Percentiles rank a stretch among this genome's conserved stretches.
These are phyloP conservation scores for Mytilinidion resinicola DNA, from an alignment of 495 filamentous ascomycete genomes.

Conservation along the genomic window DNA sequence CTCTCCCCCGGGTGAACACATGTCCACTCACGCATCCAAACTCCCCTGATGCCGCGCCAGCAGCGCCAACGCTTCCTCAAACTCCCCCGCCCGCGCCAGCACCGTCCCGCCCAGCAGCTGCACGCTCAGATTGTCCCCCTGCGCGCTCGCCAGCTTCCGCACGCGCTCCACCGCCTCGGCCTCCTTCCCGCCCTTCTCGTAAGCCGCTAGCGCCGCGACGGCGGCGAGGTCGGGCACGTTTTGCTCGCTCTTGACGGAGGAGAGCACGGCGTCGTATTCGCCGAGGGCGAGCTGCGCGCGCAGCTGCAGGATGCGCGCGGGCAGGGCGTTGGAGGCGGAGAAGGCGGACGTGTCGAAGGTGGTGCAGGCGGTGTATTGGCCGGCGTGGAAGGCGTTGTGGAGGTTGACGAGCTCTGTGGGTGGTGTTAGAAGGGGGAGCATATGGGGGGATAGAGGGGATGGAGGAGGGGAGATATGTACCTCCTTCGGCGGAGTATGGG, in stretches of 20 bases:
- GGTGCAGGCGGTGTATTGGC: constrained; percentile 76
- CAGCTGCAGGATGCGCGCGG: constrained; percentile 72
- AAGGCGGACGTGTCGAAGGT: constrained; percentile 72
- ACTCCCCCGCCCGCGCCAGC: constrained; percentile 65
- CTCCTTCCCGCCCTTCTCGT: constrained; percentile 49
- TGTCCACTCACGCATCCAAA: constrained; percentile 64
- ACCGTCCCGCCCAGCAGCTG: constrained; percentile 75
- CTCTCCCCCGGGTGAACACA: not conserved
- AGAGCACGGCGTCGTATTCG: constrained; percentile 62
- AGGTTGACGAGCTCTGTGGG: constrained; percentile 84
- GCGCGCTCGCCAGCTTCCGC: constrained; percentile 57
- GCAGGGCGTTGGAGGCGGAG: constrained; percentile 65
- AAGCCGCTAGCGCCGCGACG: constrained; percentile 69
- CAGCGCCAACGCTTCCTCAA: constrained; percentile 75
- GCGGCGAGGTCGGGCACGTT: constrained; percentile 68
- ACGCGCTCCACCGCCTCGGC: constrained; percentile 51
- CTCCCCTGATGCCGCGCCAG: constrained; percentile 75
- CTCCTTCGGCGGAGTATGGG: constrained; percentile 89
- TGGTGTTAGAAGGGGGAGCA: constrained; percentile 13
- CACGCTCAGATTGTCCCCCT: constrained; percentile 70
- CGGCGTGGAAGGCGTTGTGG: constrained; percentile 91
- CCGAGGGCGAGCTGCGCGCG: constrained; percentile 79
- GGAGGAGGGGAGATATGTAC: constrained; percentile 36
- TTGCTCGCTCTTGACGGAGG: constrained; percentile 57
- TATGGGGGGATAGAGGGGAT: too few relatives aligned